Conservation (phyloP, 148 eudicot species). For the Amaranthus cruentus region DNA sequence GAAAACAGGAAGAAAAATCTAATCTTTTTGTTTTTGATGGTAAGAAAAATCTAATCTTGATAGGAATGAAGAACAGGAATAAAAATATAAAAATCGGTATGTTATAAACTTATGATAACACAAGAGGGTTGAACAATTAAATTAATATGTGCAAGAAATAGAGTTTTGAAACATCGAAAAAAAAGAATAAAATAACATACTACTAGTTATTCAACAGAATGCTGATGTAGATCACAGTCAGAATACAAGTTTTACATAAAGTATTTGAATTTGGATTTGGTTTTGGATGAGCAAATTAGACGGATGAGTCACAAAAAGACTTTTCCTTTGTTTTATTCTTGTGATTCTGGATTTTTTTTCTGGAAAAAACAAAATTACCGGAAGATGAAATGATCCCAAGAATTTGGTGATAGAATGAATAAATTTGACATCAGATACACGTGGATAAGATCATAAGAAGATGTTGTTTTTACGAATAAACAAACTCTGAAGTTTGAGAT, state of each 20-base stretch:
- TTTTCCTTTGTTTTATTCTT: too few species aligned
- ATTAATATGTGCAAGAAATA: neutral
- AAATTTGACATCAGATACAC: too few species aligned
- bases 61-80: neutral
- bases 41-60: neutral
- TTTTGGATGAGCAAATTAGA: conserved; percentile 25
- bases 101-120: too few species aligned
- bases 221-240: conserved; percentile 25
- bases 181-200: conserved; percentile 16
- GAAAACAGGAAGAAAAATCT: neutral
- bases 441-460: too few species aligned
- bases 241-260: neutral
- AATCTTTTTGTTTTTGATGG: too few species aligned
- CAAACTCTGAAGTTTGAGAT: too few species aligned
- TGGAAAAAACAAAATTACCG: too few species aligned
- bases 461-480: too few species aligned
- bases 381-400: too few species aligned
- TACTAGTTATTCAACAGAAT: neutral
- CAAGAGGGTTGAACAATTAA: too few species aligned
- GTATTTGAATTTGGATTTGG: neutral
- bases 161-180: neutral
- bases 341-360: too few species aligned
- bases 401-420: too few species aligned
- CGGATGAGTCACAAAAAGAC: conserved; percentile 14
- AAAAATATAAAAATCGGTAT: neutral